phyloP scores from a whole-genome alignment of 2,329 filamentous ascomycete species.

The Trichoderma afroharzianum region DNA sequence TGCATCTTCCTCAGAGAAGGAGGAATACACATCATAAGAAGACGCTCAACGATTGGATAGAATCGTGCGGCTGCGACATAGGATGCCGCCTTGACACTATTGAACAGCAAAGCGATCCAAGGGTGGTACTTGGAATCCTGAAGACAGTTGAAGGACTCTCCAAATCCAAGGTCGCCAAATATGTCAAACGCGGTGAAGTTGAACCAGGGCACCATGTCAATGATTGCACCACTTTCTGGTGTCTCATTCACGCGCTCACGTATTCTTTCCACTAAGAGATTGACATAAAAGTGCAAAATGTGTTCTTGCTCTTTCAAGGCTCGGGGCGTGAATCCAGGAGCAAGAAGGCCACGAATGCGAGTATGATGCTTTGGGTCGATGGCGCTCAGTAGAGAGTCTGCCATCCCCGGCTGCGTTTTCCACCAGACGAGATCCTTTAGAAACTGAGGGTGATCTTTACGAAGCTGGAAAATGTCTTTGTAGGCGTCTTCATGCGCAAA shows the following conservation, averaged over 20 bases:
- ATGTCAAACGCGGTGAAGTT: slow-evolving; percentile 31
- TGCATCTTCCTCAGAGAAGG: neutral
- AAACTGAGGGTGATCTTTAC: slow-evolving; percentile 19
- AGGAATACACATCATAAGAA: slow-evolving; percentile 11
- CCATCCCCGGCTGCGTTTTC: slow-evolving; percentile 23
- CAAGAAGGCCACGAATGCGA: slow-evolving; percentile 17
- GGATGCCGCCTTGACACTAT: slow-evolving; percentile 2
- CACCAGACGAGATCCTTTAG: slow-evolving; percentile 30
- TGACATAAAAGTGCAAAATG: slow-evolving; percentile 26
- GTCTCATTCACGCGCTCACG: slow-evolving; percentile 9
- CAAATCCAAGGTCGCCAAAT: slow-evolving; percentile 22
- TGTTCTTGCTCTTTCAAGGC: slow-evolving; percentile 29
- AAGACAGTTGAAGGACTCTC: slow-evolving; percentile 22
- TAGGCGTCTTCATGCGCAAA: slow-evolving; percentile 5
- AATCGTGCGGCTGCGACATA: slow-evolving; percentile 10
- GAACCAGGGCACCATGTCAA: slow-evolving; percentile 26
- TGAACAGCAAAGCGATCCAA: slow-evolving; percentile 17
- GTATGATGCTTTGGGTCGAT: slow-evolving; percentile 26
- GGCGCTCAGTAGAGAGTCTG: slow-evolving; percentile 26
- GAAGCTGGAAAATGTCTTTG: neutral
- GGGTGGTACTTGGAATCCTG: slow-evolving; percentile 18
- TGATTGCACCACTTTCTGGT: slow-evolving; percentile 17
- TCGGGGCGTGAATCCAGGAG: slow-evolving; percentile 3
- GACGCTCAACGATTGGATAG: slow-evolving; percentile 1
- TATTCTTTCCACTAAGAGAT: slow-evolving; percentile 25